phyloP scores from a whole-genome alignment of 2,329 filamentous ascomycete genomes.

The Clonostachys solani region DNA sequence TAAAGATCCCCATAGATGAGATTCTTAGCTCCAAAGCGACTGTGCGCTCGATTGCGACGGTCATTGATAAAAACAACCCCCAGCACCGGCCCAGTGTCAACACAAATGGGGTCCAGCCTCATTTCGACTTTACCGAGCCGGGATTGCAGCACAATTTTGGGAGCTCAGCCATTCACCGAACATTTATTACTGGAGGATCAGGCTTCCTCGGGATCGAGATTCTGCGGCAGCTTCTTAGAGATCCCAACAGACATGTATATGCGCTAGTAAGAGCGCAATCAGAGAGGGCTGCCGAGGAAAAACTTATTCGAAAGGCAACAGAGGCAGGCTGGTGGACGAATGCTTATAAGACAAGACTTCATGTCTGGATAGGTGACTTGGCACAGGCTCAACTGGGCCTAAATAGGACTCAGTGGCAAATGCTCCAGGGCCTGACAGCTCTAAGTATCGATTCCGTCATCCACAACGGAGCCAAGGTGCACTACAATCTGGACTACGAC shows the following conservation, averaged over 20 bases:
- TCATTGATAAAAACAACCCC: no score
- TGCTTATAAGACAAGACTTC: not conserved
- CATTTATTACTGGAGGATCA: conserved; percentile 71
- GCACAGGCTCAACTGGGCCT: conserved; percentile 2
- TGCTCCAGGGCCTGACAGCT: conserved; percentile 4
- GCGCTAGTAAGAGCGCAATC: conserved; percentile 69
- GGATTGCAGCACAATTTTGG: no score
- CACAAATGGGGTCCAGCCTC: no score
- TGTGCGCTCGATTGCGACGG: no score
- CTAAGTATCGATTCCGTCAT: conserved; percentile 66
- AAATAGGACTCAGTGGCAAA: conserved; percentile 51
- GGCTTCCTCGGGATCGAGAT: conserved; percentile 75
- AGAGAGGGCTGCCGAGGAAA: conserved; percentile 13
- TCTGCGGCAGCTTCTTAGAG: conserved; percentile 64
- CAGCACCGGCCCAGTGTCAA: no score
- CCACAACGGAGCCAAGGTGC: conserved; percentile 79
- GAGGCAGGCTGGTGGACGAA: conserved; percentile 7
- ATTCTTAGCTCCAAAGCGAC: no score
- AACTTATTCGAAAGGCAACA: no score
- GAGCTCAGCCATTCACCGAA: no score
- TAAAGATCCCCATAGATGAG: no score
- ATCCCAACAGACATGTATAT: conserved; percentile 45
- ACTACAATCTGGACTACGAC: conserved; percentile 78
- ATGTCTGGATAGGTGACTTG: conserved; percentile 10
- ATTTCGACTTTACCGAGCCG: no score